Base-by-base conservation (phyloP, 352 stramenopile genomes). In the Phytophthora sojae region DNA sequence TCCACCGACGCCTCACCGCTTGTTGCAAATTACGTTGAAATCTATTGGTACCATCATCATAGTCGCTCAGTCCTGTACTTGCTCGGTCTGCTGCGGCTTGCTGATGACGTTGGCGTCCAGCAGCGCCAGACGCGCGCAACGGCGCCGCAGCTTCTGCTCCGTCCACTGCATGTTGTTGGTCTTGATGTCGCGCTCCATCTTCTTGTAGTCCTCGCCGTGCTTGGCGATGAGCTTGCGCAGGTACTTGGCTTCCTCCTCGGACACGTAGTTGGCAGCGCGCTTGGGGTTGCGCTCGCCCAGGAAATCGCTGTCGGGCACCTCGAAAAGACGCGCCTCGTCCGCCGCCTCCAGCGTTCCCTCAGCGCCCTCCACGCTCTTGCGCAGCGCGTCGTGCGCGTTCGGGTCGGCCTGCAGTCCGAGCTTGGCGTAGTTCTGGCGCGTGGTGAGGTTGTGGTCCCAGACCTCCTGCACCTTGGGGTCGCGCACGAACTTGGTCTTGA, bases 121-220 rank as follows among this genome's bases (percentile, higher is more conserved):
- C 61, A 95, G 77, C 69, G 79, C 81, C 39, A 95, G 74, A 60
- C 88, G 86, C 57, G 85, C 88, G 65, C 86, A 95, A 49, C 88
- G 88, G 39, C 77, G 67, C 69, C 84, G 82, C 39, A 95, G 75
- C 67, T 93, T 94, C 53, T 81, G 75, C 57, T 78, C 85, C 14
- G 88, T 94, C 88, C 88, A 95, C 77, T 95, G 88, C 83, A 90
- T 89, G 61, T 88, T 88, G 82, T 95, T 95, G 44, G 73, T 81
- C 80, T 95, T 95, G 68, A 95, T 90, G 55, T 95, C 88, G 60
- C 86, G 81, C 68, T 74, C 80, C 88, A 95, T 95, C 70, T 84
- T 87, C 60, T 82, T 81, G 77, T 82, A 92, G 76, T 92, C 57
- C 29, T 95, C 83, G 53, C 79, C 81, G 64, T 94, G 75, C 71